These are phyloP conservation scores for Scytalidium sp. DNA, from an alignment of 2,329 filamentous ascomycete genomes.

Conservation along the genomic window DNA sequence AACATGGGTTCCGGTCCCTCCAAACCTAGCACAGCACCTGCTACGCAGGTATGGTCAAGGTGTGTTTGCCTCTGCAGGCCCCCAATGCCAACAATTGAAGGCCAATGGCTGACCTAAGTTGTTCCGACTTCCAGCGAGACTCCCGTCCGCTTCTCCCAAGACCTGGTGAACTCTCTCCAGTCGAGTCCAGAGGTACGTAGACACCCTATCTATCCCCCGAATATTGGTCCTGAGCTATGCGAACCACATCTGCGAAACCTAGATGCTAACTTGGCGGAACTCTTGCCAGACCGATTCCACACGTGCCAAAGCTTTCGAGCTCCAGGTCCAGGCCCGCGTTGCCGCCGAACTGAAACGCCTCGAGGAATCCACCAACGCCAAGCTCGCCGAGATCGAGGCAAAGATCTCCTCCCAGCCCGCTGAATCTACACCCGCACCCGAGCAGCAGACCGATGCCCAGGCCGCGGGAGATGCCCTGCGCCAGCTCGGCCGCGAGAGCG, in stretches of 20 bases:
- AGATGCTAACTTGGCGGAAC: slow-evolving; percentile 7
- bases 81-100: neutral
- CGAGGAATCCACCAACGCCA: slow-evolving; percentile 65
- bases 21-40: slow-evolving; percentile 22
- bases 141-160: slow-evolving; percentile 72
- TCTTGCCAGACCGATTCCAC: slow-evolving; percentile 77
- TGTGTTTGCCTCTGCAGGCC: slow-evolving; percentile 4
- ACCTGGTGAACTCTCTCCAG: slow-evolving; percentile 79
- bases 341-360: slow-evolving; percentile 80
- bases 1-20: slow-evolving; percentile 28
- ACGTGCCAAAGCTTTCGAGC: slow-evolving; percentile 77
- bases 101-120: slow-evolving; percentile 7
- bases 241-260: slow-evolving; percentile 1
- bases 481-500: slow-evolving; percentile 40
- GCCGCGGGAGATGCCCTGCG: slow-evolving; percentile 28
- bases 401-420: slow-evolving; percentile 45
- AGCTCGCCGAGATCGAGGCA: slow-evolving; percentile 67
- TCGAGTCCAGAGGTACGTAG: slow-evolving; percentile 74
- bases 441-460: slow-evolving; percentile 11
- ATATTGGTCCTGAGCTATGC: slow-evolving; percentile 4
- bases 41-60: slow-evolving; percentile 27
- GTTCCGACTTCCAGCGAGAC: slow-evolving; percentile 44
- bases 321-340: slow-evolving; percentile 85
- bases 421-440: neutral
- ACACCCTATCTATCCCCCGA: neutral